Conservation (phyloP, 352 stramenopile species). For the Phytopythium cucurbitacearum region DNA sequence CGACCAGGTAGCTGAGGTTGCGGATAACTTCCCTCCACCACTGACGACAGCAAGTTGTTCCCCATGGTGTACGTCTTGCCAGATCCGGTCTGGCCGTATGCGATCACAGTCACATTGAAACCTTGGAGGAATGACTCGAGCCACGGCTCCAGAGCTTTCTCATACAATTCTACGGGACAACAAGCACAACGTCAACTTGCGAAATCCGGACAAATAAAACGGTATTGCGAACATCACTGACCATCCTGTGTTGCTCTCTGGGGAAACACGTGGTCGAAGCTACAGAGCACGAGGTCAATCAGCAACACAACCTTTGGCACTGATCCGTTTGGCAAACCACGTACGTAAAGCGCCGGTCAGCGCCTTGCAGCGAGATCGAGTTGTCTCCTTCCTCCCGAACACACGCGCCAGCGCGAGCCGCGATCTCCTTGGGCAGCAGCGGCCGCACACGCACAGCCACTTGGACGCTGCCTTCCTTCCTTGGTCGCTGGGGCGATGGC, state of each 20-base stretch:
- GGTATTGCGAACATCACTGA: constrained; percentile 1
- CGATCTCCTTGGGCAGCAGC: constrained; percentile 73
- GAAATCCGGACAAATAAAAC: not conserved
- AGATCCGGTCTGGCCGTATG: constrained; percentile 82
- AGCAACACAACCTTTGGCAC: not conserved
- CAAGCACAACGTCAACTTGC: not conserved
- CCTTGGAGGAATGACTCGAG: constrained; percentile 83
- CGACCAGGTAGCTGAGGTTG: constrained; percentile 18
- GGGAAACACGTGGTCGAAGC: constrained; percentile 82
- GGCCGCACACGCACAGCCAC: constrained; percentile 79
- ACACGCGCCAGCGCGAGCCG: constrained; percentile 35
- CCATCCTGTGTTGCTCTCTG: constrained; percentile 42
- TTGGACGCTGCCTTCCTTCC: constrained; percentile 65
- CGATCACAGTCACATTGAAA: constrained; percentile 88
- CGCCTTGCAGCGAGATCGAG: constrained; percentile 31
- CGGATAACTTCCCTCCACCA: constrained; percentile 21
- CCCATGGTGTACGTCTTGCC: constrained; percentile 87
- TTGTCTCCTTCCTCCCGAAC: constrained; percentile 32
- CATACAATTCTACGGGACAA: constrained; percentile 45
- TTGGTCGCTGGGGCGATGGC: constrained; percentile 3
- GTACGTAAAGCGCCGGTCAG: constrained; percentile 64
- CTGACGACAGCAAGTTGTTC: constrained; percentile 50
- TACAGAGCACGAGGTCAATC: constrained; percentile 9
- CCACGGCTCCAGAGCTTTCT: constrained; percentile 66
- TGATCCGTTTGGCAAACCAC: constrained; percentile 5